Percentiles rank a stretch among this genome's conserved stretches.
Conservation (phyloP, 2,329 filamentous ascomycete species). For the Fusarium anthophilum region DNA sequence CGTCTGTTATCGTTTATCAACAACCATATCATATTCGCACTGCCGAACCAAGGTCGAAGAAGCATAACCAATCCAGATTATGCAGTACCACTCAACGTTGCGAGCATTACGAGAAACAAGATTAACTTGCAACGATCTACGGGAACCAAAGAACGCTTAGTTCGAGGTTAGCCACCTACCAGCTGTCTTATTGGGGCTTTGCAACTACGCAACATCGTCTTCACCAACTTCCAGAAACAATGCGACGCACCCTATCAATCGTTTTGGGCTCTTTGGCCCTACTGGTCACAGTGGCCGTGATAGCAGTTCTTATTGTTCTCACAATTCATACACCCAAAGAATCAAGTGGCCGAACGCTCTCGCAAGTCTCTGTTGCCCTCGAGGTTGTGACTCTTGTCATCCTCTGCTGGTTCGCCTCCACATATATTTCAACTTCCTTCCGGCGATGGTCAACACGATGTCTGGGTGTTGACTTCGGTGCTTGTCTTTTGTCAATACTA, state of each 20-base stretch:
- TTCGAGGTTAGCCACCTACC: constrained; percentile 30
- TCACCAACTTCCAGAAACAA: constrained; percentile 17
- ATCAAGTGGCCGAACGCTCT: constrained; percentile 38
- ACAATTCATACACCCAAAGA: constrained; percentile 27
- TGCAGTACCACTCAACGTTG: constrained; percentile 10
- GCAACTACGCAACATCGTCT: neutral
- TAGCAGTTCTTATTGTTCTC: constrained; percentile 35
- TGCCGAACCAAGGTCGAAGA: constrained; percentile 8
- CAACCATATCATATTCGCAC: neutral
- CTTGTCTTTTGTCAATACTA: constrained; percentile 52
- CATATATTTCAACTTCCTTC: constrained; percentile 38
- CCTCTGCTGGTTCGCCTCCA: constrained; percentile 48
- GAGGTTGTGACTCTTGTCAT: constrained; percentile 42
- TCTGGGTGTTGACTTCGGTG: constrained; percentile 40
- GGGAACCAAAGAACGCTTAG: constrained; percentile 9
- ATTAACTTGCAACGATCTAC: neutral
- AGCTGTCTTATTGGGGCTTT: constrained; percentile 14
- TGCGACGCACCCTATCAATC: constrained; percentile 33
- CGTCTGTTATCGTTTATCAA: neutral
- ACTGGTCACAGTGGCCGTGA: constrained; percentile 33
- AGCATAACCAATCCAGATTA: constrained; percentile 21
- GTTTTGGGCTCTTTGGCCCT: constrained; percentile 35
- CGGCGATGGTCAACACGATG: constrained; percentile 38
- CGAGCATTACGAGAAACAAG: neutral
- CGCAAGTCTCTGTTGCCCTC: constrained; percentile 42